Evolutionary conservation across 441 rosid species (phyloP), one percentile per base, ranked within the genome.

Genomic region (Erodium chrysanthum): DNA sequence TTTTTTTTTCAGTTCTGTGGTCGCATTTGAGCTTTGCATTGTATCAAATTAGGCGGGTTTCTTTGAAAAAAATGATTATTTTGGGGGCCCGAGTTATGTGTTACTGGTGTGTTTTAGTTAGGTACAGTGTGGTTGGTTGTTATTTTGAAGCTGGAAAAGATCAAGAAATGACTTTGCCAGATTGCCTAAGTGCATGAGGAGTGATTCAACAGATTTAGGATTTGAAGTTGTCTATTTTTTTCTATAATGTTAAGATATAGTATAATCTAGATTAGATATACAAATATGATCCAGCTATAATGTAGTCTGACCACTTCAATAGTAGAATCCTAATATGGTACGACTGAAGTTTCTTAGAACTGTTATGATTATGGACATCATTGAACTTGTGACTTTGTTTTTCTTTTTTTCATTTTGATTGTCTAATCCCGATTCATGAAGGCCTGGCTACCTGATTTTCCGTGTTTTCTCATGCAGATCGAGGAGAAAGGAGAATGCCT

Each of bases 11-110:
- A 22, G 5, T 72, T 70, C 5, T 37, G 17, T 0, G 20, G 0
- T 14, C 27, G 27, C 46, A 60, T 61, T 68, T 66, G 14, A 35
- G 63, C 65, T 54, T 31, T 25, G 48, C 46, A 60, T 60, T 70
- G 46, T 18, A 17, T 54, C 60, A 15, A 20, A 8, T 54, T 7
- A 7, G 42, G 9, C 9, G 40, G 42, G 7, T 37, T 37, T 11
- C 8, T 37, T 37, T 10, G 8, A 7, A 6, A 8, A 37, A 37
- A 37, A 37, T 37, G 11, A 37, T 37, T 37, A 7, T 5, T 37
- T 0, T 7, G 11, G 10, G 42, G 42, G 42, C 42, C 17, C 22
- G 60, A 54, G 12, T 54, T 54, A 6, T 17, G 23, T 5, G 60
- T 54, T 54, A 18, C 23, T 54, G 15, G 23, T 17, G 60, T 2